phyloP scores from a whole-genome alignment of 2,329 filamentous ascomycete genomes.

The Aspergillus uvarum region DNA sequence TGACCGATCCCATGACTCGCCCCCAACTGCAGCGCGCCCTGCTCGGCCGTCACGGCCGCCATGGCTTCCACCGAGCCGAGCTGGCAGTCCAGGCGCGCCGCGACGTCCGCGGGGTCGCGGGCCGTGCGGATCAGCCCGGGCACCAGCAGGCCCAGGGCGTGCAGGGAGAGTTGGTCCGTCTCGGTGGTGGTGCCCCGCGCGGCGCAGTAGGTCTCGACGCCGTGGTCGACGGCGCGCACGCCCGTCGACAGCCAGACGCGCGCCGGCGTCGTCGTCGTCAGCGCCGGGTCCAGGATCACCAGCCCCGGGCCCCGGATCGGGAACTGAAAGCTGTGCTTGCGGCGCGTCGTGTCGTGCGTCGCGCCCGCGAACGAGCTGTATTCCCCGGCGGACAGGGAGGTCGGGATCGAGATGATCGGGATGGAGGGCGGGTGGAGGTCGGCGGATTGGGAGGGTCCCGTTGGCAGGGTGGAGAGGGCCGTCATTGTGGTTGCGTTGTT shows the following conservation, averaged over 20 bases:
- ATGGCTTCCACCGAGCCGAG: slow-evolving; percentile 56
- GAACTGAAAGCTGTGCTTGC: slow-evolving; percentile 38
- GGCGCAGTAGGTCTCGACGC: slow-evolving; percentile 56
- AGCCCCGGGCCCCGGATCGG: slow-evolving; percentile 49
- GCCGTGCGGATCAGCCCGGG: slow-evolving; percentile 46
- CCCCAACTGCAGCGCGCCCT: slow-evolving; percentile 44
- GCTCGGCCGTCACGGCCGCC: slow-evolving; percentile 39
- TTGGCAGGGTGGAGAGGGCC: slow-evolving; percentile 41
- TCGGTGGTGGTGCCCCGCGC: slow-evolving; percentile 31
- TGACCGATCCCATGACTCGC: slow-evolving; percentile 56
- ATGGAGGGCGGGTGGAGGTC: slow-evolving; percentile 28
- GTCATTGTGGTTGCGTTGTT: slow-evolving; percentile 45
- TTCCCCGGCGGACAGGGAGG: slow-evolving; percentile 45
- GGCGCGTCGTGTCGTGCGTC: slow-evolving; percentile 36
- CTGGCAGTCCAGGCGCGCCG: slow-evolving; percentile 50
- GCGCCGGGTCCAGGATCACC: slow-evolving; percentile 58
- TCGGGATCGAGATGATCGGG: slow-evolving; percentile 43
- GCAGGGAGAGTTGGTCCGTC: slow-evolving; percentile 39
- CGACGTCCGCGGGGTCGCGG: slow-evolving; percentile 36
- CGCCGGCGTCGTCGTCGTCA: slow-evolving; percentile 58
- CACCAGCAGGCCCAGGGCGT: slow-evolving; percentile 45
- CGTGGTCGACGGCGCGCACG: slow-evolving; percentile 58
- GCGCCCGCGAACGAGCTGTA: slow-evolving; percentile 44
- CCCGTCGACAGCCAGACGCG: slow-evolving; percentile 49
- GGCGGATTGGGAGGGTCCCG: slow-evolving; percentile 17